Percentiles rank a stretch among this genome's conserved stretches.
Conservation (phyloP, 495 filamentous ascomycete species). For the Hyaloscypha finlandica region DNA sequence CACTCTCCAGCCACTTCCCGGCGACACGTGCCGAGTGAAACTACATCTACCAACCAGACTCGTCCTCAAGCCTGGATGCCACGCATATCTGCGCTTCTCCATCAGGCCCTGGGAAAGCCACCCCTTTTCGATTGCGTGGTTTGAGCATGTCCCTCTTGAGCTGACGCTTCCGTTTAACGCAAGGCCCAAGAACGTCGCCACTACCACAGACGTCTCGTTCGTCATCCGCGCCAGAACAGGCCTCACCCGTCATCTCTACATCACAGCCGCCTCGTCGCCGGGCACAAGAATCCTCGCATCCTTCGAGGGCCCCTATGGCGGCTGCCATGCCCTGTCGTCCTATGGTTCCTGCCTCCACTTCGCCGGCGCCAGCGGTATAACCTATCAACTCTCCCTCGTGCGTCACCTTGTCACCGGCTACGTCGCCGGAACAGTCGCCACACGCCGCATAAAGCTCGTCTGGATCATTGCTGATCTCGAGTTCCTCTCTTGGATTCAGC, state of each 20-base stretch:
- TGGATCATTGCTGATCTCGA: constrained; percentile 71
- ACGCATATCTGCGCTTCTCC: constrained; percentile 62
- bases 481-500: constrained; percentile 68
- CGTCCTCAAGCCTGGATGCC: constrained; percentile 55
- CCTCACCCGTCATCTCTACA: constrained; percentile 57
- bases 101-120: constrained; percentile 56
- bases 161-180: constrained; percentile 1
- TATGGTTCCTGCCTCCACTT: constrained; percentile 70
- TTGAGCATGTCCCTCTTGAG: constrained; percentile 22
- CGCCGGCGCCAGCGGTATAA: constrained; percentile 68
- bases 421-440: constrained; percentile 53
- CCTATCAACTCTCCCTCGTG: constrained; percentile 63
- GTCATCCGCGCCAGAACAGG: constrained; percentile 61
- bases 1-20: constrained; percentile 40
- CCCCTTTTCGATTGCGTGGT: constrained; percentile 46
- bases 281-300: constrained; percentile 39
- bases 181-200: not conserved
- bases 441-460: constrained; percentile 61
- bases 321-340: constrained; percentile 49
- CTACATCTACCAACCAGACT: constrained; percentile 58
- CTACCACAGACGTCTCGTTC: constrained; percentile 54
- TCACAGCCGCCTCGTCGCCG: not conserved
- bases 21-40: constrained; percentile 47
- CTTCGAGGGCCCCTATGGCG: constrained; percentile 67
- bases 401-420: constrained; percentile 58